Evolutionary conservation across 495 filamentous ascomycete genomes (phyloP), one percentile per base, ranked within the genome.

Genomic region (Penicillium ochrochloron): DNA sequence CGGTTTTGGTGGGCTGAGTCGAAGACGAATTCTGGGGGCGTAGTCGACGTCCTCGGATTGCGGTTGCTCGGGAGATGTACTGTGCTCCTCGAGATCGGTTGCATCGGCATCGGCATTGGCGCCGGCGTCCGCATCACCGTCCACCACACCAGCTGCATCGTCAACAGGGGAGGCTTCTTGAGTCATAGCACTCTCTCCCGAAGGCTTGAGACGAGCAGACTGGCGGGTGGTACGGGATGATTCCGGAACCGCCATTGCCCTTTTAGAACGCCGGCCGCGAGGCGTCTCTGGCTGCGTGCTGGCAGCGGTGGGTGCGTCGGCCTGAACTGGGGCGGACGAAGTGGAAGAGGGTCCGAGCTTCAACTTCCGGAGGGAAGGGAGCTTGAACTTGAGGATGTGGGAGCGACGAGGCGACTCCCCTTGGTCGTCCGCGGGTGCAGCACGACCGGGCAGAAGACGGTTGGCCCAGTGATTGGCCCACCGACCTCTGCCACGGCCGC

Each of bases 171-270:
- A 68, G 5, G 56, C 23, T 39, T 79, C 73, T 29, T 64, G 25
- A 27, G 25, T 59, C 3, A 60, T 60, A 11, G 55, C 27, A 10
- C 61, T 42, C 25, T 71, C 60, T 23, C 34, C 67, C 42, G 71
- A 65, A 3, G 71, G 60, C 61, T 69, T 77, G 21, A 78, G 64
- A 58, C 78, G 70, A 21, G 76, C 69, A 3, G 79, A 80, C 56
- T 76, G 73, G 27, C 79, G 73, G 10, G 77, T 79, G 25, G 74
- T 75, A 23, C 76, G 71, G 9, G 78, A 78, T 11, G 77, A 78
- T 62, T 79, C 77, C 21, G 76, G 76, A 8, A 75, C 72, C 48
- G 63, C 63, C 60, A 67, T 46, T 1, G 67, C 60, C 11, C 70
- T 65, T 61, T 69, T 67, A 31, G 66, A 61, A 61, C 67, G 68